phyloP scores from a whole-genome alignment of 202 grass and related monocot species.

The Zoysia matrella region DNA sequence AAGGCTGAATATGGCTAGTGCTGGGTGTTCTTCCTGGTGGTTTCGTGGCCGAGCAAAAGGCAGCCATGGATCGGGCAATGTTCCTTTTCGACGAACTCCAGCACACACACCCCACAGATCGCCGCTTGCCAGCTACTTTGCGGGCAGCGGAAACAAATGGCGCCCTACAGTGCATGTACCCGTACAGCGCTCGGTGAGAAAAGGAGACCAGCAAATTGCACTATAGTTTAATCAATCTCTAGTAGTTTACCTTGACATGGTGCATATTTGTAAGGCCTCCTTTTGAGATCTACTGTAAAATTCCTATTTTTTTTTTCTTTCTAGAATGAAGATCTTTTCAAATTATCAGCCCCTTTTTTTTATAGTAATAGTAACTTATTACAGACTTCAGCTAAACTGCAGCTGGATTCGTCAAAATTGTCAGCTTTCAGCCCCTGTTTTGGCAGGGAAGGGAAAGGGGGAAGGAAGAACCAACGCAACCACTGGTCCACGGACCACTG shows the following conservation, averaged over 20 bases:
- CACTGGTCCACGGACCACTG: background rate
- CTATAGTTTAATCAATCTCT: no score
- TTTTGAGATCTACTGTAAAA: no score
- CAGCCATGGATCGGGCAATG: background rate
- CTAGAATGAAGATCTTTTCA: no score
- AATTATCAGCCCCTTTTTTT: no score
- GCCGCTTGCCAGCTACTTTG: slow-evolving; percentile 31
- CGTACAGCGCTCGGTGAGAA: background rate
- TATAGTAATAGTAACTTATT: no score
- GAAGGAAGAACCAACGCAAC: background rate
- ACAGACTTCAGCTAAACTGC: no score
- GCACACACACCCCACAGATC: slow-evolving; percentile 3
- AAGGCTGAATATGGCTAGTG: background rate
- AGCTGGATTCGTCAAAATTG: no score
- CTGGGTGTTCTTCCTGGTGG: slow-evolving; percentile 41
- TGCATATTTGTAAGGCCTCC: no score
- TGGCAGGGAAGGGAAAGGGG: background rate
- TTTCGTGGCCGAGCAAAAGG: slow-evolving; percentile 45
- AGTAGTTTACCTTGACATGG: no score
- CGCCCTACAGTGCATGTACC: background rate
- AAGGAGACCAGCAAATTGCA: background rate
- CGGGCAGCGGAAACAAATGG: slow-evolving; percentile 27
- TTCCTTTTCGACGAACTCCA: slow-evolving; percentile 39
- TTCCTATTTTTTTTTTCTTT: no score
- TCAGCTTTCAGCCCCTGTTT: no score